A percentile compares a stretch with the other conserved stretches of the same genome.
Conservation (phyloP, 23 red algal species). For the Agarophyton chilense region DNA sequence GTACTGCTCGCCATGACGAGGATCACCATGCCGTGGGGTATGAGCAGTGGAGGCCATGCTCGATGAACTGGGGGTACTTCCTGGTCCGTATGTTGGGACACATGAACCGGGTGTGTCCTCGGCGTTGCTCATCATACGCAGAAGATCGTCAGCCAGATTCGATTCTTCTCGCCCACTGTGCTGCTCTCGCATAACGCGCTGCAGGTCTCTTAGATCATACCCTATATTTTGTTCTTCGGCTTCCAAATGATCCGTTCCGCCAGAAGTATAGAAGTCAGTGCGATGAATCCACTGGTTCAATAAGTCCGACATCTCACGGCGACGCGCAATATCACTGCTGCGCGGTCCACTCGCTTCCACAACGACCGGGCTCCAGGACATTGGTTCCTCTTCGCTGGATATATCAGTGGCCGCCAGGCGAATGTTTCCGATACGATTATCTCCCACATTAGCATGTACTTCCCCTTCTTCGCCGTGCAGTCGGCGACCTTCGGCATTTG, state of each 20-base stretch:
- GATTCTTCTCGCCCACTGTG: slow-evolving; percentile 53
- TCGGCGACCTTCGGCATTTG: not conserved
- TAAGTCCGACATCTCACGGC: slow-evolving; percentile 58
- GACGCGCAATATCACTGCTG: slow-evolving; percentile 21
- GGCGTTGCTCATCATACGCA: slow-evolving; percentile 23
- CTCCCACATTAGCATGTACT: not conserved
- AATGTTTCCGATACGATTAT: slow-evolving; percentile 14
- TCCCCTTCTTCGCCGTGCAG: slow-evolving; percentile 27
- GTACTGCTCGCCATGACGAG: slow-evolving; percentile 17
- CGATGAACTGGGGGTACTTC: not conserved
- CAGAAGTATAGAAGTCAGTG: slow-evolving; percentile 12
- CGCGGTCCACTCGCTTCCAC: slow-evolving; percentile 31
- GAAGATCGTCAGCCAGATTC: slow-evolving; percentile 39
- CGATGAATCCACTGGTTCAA: slow-evolving; percentile 45
- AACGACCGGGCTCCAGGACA: slow-evolving; percentile 47
- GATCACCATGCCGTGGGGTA: slow-evolving; percentile 33
- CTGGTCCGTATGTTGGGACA: not conserved
- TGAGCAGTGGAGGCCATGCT: not conserved
- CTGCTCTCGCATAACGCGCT: slow-evolving; percentile 51
- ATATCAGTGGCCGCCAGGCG: slow-evolving; percentile 44
- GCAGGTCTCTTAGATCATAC: slow-evolving; percentile 29
- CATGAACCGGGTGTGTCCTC: slow-evolving; percentile 15
- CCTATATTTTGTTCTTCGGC: not conserved
- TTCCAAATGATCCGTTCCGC: slow-evolving; percentile 1
- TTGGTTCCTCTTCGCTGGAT: slow-evolving; percentile 56